These are phyloP conservation scores for Aurifilum marmelostoma DNA, from an alignment of 2,329 filamentous ascomycete genomes.

Conservation along the genomic window DNA sequence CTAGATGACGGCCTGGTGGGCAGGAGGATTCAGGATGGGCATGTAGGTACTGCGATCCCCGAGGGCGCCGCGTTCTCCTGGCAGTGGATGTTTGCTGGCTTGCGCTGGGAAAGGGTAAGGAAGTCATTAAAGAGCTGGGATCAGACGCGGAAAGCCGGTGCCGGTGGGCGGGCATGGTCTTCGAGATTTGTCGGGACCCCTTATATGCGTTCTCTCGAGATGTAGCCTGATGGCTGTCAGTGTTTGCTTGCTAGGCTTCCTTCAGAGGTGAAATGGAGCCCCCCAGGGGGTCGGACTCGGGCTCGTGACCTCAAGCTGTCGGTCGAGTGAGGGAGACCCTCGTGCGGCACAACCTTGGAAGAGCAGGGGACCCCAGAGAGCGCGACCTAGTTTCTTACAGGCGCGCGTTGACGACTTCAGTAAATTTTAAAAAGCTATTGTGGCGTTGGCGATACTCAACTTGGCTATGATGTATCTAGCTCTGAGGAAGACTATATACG, in stretches of 20 bases:
- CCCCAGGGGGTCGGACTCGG: too few relatives aligned
- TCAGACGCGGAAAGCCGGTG: not conserved
- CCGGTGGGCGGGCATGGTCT: not conserved
- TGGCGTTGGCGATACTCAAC: not conserved
- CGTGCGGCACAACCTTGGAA: too few relatives aligned
- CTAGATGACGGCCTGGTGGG: not conserved
- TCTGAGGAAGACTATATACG: not conserved
- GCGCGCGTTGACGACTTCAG: not conserved
- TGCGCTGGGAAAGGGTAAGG: not conserved
- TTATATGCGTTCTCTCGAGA: not conserved
- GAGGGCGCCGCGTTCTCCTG: not conserved
- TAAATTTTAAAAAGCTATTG: not conserved
- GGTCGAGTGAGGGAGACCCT: too few relatives aligned
- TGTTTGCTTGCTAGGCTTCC: not conserved
- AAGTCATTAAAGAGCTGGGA: not conserved
- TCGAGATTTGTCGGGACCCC: not conserved
- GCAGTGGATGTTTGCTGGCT: not conserved
- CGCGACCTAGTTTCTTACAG: not conserved
- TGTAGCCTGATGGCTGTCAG: not conserved
- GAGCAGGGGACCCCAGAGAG: not conserved
- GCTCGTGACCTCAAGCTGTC: not conserved
- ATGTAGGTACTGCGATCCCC: not conserved
- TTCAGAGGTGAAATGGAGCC: not conserved
- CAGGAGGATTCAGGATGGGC: not conserved
- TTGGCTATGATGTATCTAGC: not conserved